Evolutionary conservation across 257 asterid genomes (phyloP).

Genomic region (Penstemon barbatus): DNA sequence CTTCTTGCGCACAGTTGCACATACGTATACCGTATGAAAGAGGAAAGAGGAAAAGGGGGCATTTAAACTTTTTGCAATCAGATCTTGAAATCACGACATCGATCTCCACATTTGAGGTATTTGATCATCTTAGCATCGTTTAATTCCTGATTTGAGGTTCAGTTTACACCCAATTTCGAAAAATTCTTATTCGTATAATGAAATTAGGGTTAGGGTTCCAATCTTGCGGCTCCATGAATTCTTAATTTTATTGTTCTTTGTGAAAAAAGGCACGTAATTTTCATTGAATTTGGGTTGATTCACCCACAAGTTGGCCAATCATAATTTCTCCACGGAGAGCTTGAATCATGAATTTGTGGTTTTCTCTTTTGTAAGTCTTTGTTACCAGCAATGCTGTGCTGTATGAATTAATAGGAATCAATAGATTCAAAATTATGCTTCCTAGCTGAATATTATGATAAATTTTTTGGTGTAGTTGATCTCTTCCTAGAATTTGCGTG

Average conservation of each 20-base stretch:
- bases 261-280: not conserved
- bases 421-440: not conserved
- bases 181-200: not conserved
- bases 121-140: not conserved
- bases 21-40: not conserved
- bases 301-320: not conserved
- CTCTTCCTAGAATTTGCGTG: slow-evolving; percentile 1
- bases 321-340: not conserved
- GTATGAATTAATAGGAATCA: not conserved
- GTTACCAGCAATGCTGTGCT: not conserved
- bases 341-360: not conserved
- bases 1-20: not conserved
- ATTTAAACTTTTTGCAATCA: not conserved
- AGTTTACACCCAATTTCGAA: not conserved
- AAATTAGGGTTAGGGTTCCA: slow-evolving; percentile 30
- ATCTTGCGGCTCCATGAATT: not conserved
- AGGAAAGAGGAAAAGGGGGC: not conserved
- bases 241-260: not conserved
- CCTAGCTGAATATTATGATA: slow-evolving; percentile 9
- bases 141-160: slow-evolving; percentile 6
- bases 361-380: not conserved
- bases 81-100: slow-evolving; percentile 4
- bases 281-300: not conserved
- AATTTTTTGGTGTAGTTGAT: slow-evolving; percentile 23
- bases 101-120: slow-evolving; percentile 14